Conservation (phyloP, 2,329 filamentous ascomycete species). For the Beauveria varroae region DNA sequence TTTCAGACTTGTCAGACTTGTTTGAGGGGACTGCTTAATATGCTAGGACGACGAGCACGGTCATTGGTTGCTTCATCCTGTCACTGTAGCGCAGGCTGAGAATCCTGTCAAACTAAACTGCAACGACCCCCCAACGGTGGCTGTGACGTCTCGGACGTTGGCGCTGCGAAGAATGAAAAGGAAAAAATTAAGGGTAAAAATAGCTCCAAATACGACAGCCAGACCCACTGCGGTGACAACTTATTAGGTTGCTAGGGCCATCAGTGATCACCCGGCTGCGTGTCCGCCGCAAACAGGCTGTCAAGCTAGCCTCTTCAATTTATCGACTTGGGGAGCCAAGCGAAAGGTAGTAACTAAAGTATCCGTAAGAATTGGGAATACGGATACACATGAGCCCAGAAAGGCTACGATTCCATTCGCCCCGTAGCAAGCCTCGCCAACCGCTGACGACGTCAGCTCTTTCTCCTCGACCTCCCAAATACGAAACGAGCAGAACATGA, state of each 20-base stretch:
- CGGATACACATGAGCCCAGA: background rate
- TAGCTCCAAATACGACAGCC: constrained; percentile 1
- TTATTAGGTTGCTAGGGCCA: too few species aligned
- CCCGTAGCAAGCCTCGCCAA: background rate
- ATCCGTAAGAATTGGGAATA: too few species aligned
- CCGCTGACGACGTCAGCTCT: background rate
- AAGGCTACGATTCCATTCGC: background rate
- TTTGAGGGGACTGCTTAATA: background rate
- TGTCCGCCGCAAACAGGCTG: too few species aligned
- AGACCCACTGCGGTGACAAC: background rate
- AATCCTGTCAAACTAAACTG: background rate
- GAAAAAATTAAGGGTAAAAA: background rate
- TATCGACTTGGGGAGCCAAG: too few species aligned
- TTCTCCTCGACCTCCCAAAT: background rate
- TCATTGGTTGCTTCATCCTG: constrained; percentile 1
- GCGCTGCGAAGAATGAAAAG: background rate
- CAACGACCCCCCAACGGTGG: background rate
- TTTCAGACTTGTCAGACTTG: background rate
- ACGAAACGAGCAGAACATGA: background rate
- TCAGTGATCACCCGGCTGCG: too few species aligned
- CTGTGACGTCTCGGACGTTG: background rate
- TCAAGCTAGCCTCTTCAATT: too few species aligned
- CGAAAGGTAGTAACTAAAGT: too few species aligned
- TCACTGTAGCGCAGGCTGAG: background rate
- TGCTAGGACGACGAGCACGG: background rate